Evolutionary conservation across 345 rosid species (phyloP), one percentile per base, ranked within the genome.

Genomic region (Salix purpurea): DNA sequence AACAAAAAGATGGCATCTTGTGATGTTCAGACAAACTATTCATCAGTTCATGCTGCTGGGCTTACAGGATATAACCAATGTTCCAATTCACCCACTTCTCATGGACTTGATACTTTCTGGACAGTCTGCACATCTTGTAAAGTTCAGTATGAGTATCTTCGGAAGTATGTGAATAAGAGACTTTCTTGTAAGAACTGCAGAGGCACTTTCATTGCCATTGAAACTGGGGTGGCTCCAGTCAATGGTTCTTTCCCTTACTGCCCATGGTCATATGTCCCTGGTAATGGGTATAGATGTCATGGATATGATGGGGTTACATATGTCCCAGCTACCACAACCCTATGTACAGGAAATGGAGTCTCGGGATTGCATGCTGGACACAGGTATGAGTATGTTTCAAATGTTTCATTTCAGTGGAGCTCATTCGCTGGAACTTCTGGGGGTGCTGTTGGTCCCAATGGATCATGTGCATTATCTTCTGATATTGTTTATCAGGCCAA

Each of bases 171-270:
- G 81, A 96, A 96, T 66, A 93, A 93, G 89, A 87, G 90, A 81
- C 97, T 96, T 81, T 96, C 99, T 9, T 96, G 99, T 83, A 96
- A 96, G 92, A 96, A 96, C 84, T 96, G 99, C 44, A 96, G 99
- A 5, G 99, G 97, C 70, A 90, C 95, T 24, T 96, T 93, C 67
- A 80, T 91, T 69, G 98, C 97, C 39, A 91, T 86, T 40, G 98
- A 93, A 75, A 91, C 98, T 24, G 96, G 97, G 71, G 84, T 91
- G 14, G 94, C 93, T 73, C 98, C 98, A 15, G 85, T 88, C 39
- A 91, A 82, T 84, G 97, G 97, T 56, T 83, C 93, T 69, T 88
- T 90, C 84, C 98, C 93, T 30, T 91, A 89, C 78, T 74, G 82
- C 46, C 86, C 91, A 26, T 86, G 86, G 87, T 66, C 94, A 48